Evolutionary conservation across 2,329 filamentous ascomycete genomes (phyloP).

Genomic region (Moelleriella libera): DNA sequence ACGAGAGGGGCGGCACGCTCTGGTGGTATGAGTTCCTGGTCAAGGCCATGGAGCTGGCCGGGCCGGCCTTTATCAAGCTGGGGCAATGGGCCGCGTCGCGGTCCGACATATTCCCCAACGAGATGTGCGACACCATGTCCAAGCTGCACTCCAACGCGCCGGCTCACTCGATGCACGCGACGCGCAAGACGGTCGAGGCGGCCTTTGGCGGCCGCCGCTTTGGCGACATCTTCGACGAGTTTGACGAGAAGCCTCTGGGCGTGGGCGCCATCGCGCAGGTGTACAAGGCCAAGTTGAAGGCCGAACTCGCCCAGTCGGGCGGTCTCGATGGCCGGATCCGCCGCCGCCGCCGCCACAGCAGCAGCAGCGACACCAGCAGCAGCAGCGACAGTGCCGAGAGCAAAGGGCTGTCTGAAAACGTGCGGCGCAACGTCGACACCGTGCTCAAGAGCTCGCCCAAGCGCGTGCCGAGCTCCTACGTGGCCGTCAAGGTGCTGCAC

Average conservation of each 20-base stretch:
- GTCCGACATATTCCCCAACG: constrained; percentile 86
- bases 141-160: constrained; percentile 89
- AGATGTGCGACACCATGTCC: constrained; percentile 89
- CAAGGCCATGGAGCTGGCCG: constrained; percentile 77
- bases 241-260: constrained; percentile 75
- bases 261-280: constrained; percentile 96
- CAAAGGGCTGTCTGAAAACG: constrained; percentile 41
- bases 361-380: no score
- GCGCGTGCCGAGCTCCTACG: constrained; percentile 77
- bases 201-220: constrained; percentile 73
- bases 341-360: no score
- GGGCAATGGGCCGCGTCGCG: constrained; percentile 97
- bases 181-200: constrained; percentile 62
- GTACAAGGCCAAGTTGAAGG: constrained; percentile 85
- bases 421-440: constrained; percentile 70
- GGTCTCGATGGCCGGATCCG: constrained; percentile 32
- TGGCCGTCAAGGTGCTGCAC: constrained; percentile 92
- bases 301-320: constrained; percentile 53
- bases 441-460: constrained; percentile 77
- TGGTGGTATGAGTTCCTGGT: constrained; percentile 95
- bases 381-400: constrained; percentile 17
- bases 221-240: constrained; percentile 91
- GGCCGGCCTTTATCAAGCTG: constrained; percentile 95
- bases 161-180: constrained; percentile 71
- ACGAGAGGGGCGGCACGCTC: constrained; percentile 67